Evolutionary conservation across 2,329 filamentous ascomycete genomes (phyloP).

Genomic region (Colletotrichum tofieldiae): DNA sequence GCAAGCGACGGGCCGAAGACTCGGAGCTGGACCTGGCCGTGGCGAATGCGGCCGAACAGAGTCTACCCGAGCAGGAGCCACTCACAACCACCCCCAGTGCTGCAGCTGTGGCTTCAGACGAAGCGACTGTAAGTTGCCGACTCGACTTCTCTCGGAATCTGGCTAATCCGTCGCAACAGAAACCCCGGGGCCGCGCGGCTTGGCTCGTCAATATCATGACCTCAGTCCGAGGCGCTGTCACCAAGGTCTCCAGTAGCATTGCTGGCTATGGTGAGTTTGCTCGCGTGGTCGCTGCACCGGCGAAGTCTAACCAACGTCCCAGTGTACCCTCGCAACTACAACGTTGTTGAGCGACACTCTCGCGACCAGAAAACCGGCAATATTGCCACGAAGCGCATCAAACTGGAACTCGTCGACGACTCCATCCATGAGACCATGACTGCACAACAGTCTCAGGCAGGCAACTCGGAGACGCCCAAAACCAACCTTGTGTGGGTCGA

Average conservation of each 20-base stretch:
- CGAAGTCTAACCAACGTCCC: slow-evolving; percentile 9
- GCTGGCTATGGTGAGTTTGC: slow-evolving; percentile 35
- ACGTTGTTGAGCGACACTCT: slow-evolving; percentile 23
- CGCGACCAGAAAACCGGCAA: slow-evolving; percentile 21
- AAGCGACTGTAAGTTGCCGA: slow-evolving; percentile 18
- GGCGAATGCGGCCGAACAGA: slow-evolving; percentile 27
- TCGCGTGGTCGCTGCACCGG: too few species aligned
- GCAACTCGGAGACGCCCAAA: not conserved
- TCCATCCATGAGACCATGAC: not conserved
- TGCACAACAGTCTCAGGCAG: not conserved
- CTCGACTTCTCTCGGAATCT: not conserved
- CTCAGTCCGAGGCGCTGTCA: slow-evolving; percentile 40
- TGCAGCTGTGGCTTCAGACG: not conserved
- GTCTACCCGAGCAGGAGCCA: slow-evolving; percentile 2
- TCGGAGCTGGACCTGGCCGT: slow-evolving; percentile 52
- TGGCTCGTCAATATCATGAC: slow-evolving; percentile 41
- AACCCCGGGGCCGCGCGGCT: slow-evolving; percentile 15
- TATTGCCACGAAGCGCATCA: slow-evolving; percentile 33
- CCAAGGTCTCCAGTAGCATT: slow-evolving; percentile 39
- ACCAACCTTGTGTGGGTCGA: slow-evolving; percentile 36
- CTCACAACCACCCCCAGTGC: not conserved
- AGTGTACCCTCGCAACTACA: slow-evolving; percentile 33
- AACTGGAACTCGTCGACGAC: slow-evolving; percentile 14
- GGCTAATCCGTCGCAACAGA: slow-evolving; percentile 2
- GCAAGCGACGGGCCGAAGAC: slow-evolving; percentile 51